A percentile compares a stretch with the other conserved stretches of the same genome.
phyloP scores from a whole-genome alignment of 345 rosid genomes.

The Chamaenerion angustifolium region DNA sequence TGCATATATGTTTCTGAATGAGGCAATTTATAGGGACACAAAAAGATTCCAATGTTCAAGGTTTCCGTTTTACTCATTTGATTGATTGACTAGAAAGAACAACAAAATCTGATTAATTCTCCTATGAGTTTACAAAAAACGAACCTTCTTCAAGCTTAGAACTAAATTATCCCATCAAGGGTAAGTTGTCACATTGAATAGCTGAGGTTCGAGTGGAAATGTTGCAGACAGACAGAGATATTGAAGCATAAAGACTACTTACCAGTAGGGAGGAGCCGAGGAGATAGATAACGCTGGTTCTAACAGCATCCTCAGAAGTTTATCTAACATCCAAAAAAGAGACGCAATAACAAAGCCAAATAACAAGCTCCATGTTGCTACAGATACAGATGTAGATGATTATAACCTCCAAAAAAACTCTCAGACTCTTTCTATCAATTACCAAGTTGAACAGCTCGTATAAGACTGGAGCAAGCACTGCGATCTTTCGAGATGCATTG shows the following conservation, averaged over 20 bases:
- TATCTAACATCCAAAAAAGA: constrained; percentile 22
- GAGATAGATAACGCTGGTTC: constrained; percentile 41
- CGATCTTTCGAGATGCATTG: constrained; percentile 28
- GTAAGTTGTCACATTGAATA: too few relatives aligned
- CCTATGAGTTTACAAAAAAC: too few relatives aligned
- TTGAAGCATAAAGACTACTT: constrained; percentile 13
- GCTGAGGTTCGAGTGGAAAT: too few relatives aligned
- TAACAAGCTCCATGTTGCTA: constrained; percentile 8
- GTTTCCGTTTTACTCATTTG: too few relatives aligned
- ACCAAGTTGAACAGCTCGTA: constrained; percentile 25
- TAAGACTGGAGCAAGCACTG: constrained; percentile 50
- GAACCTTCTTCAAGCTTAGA: too few relatives aligned
- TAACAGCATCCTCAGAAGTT: constrained; percentile 45
- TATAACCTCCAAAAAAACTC: constrained; percentile 40
- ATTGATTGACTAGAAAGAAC: too few relatives aligned
- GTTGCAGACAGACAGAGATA: not conserved
- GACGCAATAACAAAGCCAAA: not conserved
- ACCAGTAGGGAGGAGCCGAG: constrained; percentile 38
- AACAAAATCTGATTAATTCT: too few relatives aligned
- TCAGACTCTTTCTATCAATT: constrained; percentile 19
- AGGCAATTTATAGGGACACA: too few relatives aligned
- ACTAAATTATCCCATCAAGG: too few relatives aligned
- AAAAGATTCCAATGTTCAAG: too few relatives aligned
- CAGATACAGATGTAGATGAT: constrained; percentile 34
- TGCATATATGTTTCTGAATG: too few relatives aligned